Base-by-base conservation (phyloP, 805 yeast species). In the Suhomyces canberraensis region DNA sequence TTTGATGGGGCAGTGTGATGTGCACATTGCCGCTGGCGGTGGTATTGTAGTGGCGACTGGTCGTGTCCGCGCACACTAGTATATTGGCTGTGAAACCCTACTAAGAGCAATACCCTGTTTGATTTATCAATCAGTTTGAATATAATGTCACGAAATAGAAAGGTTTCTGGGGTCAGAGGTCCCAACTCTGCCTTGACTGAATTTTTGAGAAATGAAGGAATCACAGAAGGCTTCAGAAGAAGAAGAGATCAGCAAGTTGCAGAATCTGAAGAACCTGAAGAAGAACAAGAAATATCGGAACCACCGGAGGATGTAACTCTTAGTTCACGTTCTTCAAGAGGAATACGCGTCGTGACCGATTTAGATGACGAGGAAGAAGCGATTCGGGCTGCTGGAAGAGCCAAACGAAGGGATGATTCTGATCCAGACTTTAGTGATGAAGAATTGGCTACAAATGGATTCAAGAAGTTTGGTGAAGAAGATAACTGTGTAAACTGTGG, bases 171-270 rank as follows among this genome's bases (percentile, higher is more conserved):
- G 19, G 71, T 69, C 9, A 50, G 66, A 27, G 85, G 83, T 4
- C 85, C 95, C 30, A 87, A 86, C 64, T 83, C 95, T 47, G 97
- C 97, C 0, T 67, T 90, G 47, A 90, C 96, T 0, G 93, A 85
- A 59, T 90, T 90, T 52, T 70, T 90, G 42, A 70, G 89, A 33
- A 87, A 84, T 39, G 95, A 89, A 59, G 97, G 97, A 24, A 90
- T 90, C 61, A 84, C 96, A 1, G 88, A 80, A 39, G 79, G 78
- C 28, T 88, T 88, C 54, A 71, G 89, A 52, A 64, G 57, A 40
- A 50, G 69, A 29, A 42, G 51, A 35, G 46, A 33, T 24, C 35
- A 46, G 11, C 42, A 47, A 30, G 39, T 36, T 18, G 36, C 24
- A 11, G 29, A 30, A 17, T 22, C 25, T 25, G 30, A 31, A 41